These are phyloP conservation scores for Batkoa obscura DNA, from an alignment of 371 early-diverging fungal genomes.

Conservation along the genomic window DNA sequence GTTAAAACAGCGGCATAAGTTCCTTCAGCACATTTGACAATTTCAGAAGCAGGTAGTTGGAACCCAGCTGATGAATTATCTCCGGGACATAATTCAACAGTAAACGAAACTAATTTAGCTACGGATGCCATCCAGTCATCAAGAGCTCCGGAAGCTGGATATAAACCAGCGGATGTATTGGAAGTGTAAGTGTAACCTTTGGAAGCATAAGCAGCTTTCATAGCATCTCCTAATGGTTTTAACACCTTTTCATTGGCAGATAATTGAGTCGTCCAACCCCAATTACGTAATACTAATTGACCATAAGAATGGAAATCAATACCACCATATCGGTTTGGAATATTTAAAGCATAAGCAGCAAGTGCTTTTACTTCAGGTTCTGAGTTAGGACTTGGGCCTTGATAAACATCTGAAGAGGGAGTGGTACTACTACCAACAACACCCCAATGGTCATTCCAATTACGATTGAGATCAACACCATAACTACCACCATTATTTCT, in stretches of 20 bases:
- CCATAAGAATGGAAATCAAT: conserved; percentile 36
- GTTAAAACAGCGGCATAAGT: background rate
- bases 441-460: conserved; percentile 33
- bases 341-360: conserved; percentile 17
- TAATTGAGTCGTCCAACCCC: conserved; percentile 17
- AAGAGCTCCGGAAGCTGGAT: background rate
- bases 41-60: background rate
- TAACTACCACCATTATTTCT: conserved; percentile 5
- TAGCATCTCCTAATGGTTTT: background rate
- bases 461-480: conserved; percentile 24
- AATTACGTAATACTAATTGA: conserved; percentile 20
- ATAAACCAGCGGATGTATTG: background rate
- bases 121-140: conserved; percentile 1
- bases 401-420: conserved; percentile 29
- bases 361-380: conserved; percentile 31
- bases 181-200: background rate
- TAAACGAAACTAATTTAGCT: background rate
- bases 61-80: background rate
- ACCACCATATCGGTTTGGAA: conserved; percentile 25
- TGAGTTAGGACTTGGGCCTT: conserved; percentile 24
- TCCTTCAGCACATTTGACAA: background rate
- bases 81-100: background rate
- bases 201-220: background rate
- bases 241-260: conserved; percentile 10
- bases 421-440: conserved; percentile 21